These are phyloP conservation scores for Ceratocystis colombiana DNA, from an alignment of 2,329 filamentous ascomycete genomes.

Conservation along the genomic window DNA sequence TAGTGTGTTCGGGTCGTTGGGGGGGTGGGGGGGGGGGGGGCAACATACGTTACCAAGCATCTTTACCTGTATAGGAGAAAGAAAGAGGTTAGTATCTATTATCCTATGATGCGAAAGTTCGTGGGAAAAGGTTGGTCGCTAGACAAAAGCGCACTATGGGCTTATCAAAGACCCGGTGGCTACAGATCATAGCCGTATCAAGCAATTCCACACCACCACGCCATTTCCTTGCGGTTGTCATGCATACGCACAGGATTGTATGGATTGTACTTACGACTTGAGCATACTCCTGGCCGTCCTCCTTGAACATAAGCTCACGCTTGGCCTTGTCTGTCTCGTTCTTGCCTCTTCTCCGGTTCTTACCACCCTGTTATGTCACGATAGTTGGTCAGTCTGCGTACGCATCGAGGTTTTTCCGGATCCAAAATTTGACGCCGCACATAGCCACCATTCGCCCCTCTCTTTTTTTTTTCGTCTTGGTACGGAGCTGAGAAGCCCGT, in stretches of 20 bases:
- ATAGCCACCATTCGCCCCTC: neutral
- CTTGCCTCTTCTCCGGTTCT: conserved; percentile 97
- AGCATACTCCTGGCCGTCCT: conserved; percentile 70
- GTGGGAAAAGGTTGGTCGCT: neutral
- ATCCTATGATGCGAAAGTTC: neutral
- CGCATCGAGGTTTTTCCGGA: neutral
- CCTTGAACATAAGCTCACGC: conserved; percentile 97
- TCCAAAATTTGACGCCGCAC: neutral
- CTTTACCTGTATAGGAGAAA: conserved; percentile 46
- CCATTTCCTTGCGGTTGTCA: neutral
- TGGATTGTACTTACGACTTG: conserved; percentile 27
- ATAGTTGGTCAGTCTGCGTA: neutral
- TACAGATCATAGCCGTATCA: neutral
- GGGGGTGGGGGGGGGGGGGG: neutral
- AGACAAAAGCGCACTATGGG: neutral
- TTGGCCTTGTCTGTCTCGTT: conserved; percentile 99
- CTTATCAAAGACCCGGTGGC: neutral
- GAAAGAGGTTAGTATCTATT: conserved; percentile 8
- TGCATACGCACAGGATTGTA: neutral
- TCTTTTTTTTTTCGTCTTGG: neutral
- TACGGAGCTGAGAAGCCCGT: neutral
- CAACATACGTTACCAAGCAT: conserved; percentile 68
- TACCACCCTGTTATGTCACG: conserved; percentile 64
- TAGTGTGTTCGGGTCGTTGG: neutral
- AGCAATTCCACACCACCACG: neutral